phyloP scores from a whole-genome alignment of 805 yeast species.

The Kodamaea nitidulidarum region DNA sequence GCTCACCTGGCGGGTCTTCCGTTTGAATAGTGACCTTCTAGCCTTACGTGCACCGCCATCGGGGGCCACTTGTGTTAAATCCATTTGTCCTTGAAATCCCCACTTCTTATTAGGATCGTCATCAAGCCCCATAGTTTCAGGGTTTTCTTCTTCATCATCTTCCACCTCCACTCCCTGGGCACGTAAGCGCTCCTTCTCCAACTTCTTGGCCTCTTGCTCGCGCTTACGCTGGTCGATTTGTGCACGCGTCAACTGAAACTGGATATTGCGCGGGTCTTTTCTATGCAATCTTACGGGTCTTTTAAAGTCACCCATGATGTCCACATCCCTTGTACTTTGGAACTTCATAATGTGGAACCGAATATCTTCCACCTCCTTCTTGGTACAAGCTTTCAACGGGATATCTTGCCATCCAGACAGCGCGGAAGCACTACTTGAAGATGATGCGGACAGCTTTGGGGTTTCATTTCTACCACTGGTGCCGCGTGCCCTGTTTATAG shows the following conservation, averaged over 20 bases:
- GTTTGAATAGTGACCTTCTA: slow-evolving; percentile 55
- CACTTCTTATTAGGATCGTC: slow-evolving; percentile 29
- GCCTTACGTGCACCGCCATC: slow-evolving; percentile 83
- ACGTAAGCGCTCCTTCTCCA: slow-evolving; percentile 12
- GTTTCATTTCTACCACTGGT: not conserved
- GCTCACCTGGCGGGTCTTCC: slow-evolving; percentile 81
- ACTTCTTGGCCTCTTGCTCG: slow-evolving; percentile 27
- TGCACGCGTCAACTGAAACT: slow-evolving; percentile 74
- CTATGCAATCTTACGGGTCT: slow-evolving; percentile 86
- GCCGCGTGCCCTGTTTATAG: not conserved
- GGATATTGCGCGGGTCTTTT: slow-evolving; percentile 89
- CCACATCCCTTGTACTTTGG: slow-evolving; percentile 67
- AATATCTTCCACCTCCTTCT: slow-evolving; percentile 65
- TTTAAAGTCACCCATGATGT: slow-evolving; percentile 66
- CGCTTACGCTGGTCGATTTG: slow-evolving; percentile 59
- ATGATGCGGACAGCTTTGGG: slow-evolving; percentile 1
- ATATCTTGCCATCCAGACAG: slow-evolving; percentile 45
- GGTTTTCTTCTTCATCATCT: slow-evolving; percentile 13
- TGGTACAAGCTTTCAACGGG: slow-evolving; percentile 67
- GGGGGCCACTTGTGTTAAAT: slow-evolving; percentile 76
- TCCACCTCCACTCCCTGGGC: slow-evolving; percentile 13
- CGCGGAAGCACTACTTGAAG: slow-evolving; percentile 3
- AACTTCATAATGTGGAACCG: slow-evolving; percentile 81
- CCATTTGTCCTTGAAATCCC: slow-evolving; percentile 35
- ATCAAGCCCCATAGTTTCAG: slow-evolving; percentile 28